Evolutionary conservation across 2,329 filamentous ascomycete genomes (phyloP), one percentile per base, ranked within the genome.

Genomic region (Thyridium curvatum): DNA sequence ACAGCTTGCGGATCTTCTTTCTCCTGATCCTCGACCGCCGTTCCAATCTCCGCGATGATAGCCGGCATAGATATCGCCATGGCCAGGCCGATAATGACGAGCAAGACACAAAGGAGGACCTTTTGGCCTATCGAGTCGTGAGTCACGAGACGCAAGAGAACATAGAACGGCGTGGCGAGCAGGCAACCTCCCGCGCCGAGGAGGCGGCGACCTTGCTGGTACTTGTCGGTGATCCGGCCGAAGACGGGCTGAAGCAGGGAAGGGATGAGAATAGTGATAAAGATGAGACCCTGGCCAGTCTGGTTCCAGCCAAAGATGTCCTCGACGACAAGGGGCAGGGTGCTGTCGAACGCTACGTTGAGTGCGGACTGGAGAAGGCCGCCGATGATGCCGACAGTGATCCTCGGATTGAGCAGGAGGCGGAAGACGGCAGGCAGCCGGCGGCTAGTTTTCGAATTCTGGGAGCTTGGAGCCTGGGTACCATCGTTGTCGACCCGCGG

Each of bases 251-350:
- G 30, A 5, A 32, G 30, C 13, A 32, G 30, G 15, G 30, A 32
- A 6, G 30, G 21, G 21, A 26, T 26, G 21, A 26, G 21, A 26
- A 26, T 26, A 6, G 21, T 26, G 21, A 26, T 26, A 10, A 26
- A 26, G 21, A 26, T 26, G 21, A 26, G 21, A 10, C 21, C 21
- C 21, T 26, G 21, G 21, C 21, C 21, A 10, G 21, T 26, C 21
- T 26, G 21, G 30, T 46, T 41, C 17, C 53, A 57, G 41, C 50
- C 49, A 38, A 59, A 59, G 54, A 59, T 59, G 38, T 52, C 42
- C 33, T 52, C 48, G 4, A 58, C 52, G 10, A 56, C 46, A 10
- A 26, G 21, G 10, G 21, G 21, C 10, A 26, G 10, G 21, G 21
- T 26, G 10, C 21, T 26, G 21, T 26, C 21, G 21, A 26, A 26